A percentile compares a stretch with the other conserved stretches of the same genome.
phyloP scores from a whole-genome alignment of 1,139 yeast species.

The Sugiyamaella xylanicola region DNA sequence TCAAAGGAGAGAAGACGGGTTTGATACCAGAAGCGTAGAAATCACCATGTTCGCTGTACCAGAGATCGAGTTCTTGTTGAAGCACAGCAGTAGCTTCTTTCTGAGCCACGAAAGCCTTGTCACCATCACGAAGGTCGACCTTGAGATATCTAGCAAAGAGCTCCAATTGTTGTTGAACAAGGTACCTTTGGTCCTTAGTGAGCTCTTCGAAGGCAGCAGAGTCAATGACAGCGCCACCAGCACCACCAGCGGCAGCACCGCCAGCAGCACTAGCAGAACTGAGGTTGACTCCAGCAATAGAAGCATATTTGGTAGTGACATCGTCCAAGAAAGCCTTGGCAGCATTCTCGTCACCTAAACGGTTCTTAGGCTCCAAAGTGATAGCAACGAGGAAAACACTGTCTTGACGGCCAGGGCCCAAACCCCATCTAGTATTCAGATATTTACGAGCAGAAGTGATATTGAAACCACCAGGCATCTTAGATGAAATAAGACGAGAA shows the following conservation, averaged over 20 bases:
- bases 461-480: constrained; percentile 99
- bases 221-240: constrained; percentile 89
- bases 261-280: constrained; percentile 66
- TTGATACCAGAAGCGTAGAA: constrained; percentile 88
- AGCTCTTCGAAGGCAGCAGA: constrained; percentile 95
- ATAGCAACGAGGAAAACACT: constrained; percentile 79
- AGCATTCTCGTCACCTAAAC: constrained; percentile 82
- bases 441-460: constrained; percentile 89
- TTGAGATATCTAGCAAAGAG: constrained; percentile 93
- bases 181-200: constrained; percentile 82
- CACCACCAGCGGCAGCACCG: constrained; percentile 55
- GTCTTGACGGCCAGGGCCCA: constrained; percentile 93
- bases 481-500: constrained; percentile 89
- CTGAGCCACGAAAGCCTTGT: constrained; percentile 81
- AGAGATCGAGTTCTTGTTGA: constrained; percentile 87
- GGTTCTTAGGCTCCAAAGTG: constrained; percentile 86
- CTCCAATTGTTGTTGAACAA: constrained; percentile 95
- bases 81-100: constrained; percentile 81
- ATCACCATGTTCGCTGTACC: constrained; percentile 96
- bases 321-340: constrained; percentile 88
- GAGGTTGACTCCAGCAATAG: constrained; percentile 75
- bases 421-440: constrained; percentile 87
- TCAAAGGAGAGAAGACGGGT: constrained; percentile 86
- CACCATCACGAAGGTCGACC: constrained; percentile 88
- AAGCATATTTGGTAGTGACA: constrained; percentile 81